Evolutionary conservation across 2,329 filamentous ascomycete genomes (phyloP).

Genomic region (Lasiodiplodia gonubiensis): DNA sequence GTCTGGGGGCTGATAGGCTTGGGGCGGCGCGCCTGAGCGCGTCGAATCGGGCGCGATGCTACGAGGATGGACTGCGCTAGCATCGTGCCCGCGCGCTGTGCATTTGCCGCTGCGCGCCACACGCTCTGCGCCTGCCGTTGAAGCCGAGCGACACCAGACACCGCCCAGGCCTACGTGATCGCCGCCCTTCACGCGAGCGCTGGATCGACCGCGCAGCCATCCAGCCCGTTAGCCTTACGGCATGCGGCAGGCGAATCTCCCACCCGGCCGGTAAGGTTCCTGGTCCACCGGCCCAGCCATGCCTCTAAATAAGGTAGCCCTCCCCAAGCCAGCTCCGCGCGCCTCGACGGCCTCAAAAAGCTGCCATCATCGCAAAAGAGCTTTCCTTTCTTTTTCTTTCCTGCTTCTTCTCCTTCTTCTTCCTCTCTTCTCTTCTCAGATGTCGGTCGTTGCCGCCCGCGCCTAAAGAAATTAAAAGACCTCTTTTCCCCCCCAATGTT

Average conservation of each 20-base stretch:
- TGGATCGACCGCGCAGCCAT: constrained; percentile 28
- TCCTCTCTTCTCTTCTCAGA: constrained; percentile 10
- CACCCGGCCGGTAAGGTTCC: constrained; percentile 29
- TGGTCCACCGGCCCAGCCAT: constrained; percentile 11
- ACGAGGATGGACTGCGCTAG: constrained; percentile 22
- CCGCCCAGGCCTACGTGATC: constrained; percentile 27
- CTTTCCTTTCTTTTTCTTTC: constrained; percentile 6
- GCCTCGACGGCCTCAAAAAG: constrained; percentile 2
- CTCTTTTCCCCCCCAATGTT: constrained; percentile 48
- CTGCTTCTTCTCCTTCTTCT: constrained; percentile 20
- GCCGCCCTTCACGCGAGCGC: constrained; percentile 28
- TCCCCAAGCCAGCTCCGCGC: constrained; percentile 15
- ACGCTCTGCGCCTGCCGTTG: constrained; percentile 20
- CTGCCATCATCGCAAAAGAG: background rate
- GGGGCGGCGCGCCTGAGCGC: constrained; percentile 19
- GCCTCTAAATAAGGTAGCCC: constrained; percentile 26
- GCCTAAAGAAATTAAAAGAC: background rate
- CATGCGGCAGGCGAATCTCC: constrained; percentile 28
- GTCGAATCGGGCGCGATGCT: constrained; percentile 16
- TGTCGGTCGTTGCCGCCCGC: constrained; percentile 27
- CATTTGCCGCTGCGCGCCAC: constrained; percentile 25
- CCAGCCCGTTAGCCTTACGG: constrained; percentile 29
- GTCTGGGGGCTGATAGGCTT: constrained; percentile 4
- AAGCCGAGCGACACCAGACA: constrained; percentile 17
- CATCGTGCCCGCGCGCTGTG: constrained; percentile 16